These are phyloP conservation scores for Claviceps sp. DNA, from an alignment of 2,329 filamentous ascomycete species.

Conservation along the genomic window DNA sequence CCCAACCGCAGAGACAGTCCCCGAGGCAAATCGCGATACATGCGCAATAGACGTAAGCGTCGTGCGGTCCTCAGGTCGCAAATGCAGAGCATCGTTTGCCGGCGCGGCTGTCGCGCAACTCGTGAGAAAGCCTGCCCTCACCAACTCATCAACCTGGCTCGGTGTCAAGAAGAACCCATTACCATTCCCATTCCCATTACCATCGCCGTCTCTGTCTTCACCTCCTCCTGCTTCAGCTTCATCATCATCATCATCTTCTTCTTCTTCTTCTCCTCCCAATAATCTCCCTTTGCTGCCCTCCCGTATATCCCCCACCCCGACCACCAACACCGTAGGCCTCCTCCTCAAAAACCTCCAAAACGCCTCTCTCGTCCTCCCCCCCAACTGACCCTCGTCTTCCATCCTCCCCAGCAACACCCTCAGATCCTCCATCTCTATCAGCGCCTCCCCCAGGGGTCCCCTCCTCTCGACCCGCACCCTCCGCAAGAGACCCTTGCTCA, in stretches of 20 bases:
- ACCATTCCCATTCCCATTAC: neutral
- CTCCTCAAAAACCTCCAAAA: constrained; percentile 38
- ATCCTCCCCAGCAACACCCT: constrained; percentile 29
- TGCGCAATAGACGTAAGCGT: constrained; percentile 47
- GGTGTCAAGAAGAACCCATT: constrained; percentile 21
- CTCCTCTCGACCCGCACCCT: constrained; percentile 50
- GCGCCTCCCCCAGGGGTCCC: constrained; percentile 48
- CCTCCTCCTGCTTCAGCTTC: neutral
- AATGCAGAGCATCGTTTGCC: constrained; percentile 23
- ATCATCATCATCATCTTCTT: neutral
- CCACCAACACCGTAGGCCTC: constrained; percentile 15
- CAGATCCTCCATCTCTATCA: constrained; percentile 46
- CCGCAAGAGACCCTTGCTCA: constrained; percentile 41
- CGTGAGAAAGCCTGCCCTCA: constrained; percentile 56
- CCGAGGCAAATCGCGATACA: constrained; percentile 52
- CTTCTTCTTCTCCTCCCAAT: neutral
- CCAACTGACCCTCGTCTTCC: constrained; percentile 19
- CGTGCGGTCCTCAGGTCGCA: constrained; percentile 39
- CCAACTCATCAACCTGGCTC: constrained; percentile 41
- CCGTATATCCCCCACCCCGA: neutral
- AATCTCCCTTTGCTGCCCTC: too few species aligned
- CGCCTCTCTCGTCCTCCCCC: constrained; percentile 27
- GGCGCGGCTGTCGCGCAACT: constrained; percentile 18
- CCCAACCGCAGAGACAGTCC: constrained; percentile 55
- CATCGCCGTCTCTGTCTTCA: neutral